phyloP scores from a whole-genome alignment of 306 rosid species.

The Trichosanthes cucumerina region DNA sequence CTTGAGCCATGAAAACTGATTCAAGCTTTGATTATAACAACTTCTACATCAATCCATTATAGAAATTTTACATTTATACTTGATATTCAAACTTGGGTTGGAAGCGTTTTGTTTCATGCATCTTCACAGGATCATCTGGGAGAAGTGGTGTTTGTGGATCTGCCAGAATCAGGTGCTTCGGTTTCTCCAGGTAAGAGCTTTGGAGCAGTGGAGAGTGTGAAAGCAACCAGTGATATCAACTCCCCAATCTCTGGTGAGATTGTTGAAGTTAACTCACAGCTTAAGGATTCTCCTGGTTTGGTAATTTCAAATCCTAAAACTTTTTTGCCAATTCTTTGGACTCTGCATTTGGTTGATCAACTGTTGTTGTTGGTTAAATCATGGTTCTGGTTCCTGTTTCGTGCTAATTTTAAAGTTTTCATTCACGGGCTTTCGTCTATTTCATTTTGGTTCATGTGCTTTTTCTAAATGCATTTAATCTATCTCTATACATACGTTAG shows the following conservation, averaged over 20 bases:
- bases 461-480: background rate
- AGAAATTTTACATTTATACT: background rate
- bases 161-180: conserved; percentile 56
- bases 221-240: conserved; percentile 87
- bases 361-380: background rate
- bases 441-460: background rate
- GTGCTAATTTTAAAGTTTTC: background rate
- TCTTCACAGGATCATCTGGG: conserved; percentile 77
- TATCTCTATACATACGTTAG: no score
- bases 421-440: background rate
- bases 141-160: conserved; percentile 88
- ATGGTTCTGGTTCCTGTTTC: background rate
- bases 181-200: conserved; percentile 47
- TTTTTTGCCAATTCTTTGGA: background rate
- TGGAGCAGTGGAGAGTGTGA: conserved; percentile 97
- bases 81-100: background rate
- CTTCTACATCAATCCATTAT: background rate
- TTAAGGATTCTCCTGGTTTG: conserved; percentile 60
- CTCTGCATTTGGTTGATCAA: background rate
- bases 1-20: background rate
- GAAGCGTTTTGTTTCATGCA: background rate
- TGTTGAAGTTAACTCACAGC: conserved; percentile 68
- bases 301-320: conserved; percentile 25
- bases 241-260: conserved; percentile 94
- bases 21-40: background rate